phyloP scores from a whole-genome alignment of 2,329 filamentous ascomycete species.

The Alternaria triticimaculans region DNA sequence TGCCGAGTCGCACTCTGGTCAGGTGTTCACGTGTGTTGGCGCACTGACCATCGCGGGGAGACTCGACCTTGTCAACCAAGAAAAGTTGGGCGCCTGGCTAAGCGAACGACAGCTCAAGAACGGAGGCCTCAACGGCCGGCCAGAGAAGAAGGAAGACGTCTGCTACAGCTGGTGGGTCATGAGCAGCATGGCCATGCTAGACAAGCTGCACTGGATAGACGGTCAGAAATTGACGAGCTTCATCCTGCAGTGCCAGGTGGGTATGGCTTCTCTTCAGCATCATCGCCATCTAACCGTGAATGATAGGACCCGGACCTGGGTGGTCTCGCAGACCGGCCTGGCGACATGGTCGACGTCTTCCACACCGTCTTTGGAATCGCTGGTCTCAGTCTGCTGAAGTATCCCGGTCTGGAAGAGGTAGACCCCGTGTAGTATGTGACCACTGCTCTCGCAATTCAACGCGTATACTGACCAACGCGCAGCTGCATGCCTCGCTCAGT shows the following conservation, averaged over 20 bases:
- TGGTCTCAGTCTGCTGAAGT: conserved; percentile 82
- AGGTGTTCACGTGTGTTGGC: conserved; percentile 93
- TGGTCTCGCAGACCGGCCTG: conserved; percentile 88
- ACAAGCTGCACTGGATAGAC: conserved; percentile 91
- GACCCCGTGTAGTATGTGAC: conserved; percentile 82
- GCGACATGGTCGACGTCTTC: conserved; percentile 96
- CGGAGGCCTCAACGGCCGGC: conserved; percentile 90
- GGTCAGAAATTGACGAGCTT: conserved; percentile 77
- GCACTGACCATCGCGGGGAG: conserved; percentile 83
- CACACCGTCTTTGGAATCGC: conserved; percentile 91
- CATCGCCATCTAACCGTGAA: background rate
- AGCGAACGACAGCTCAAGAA: conserved; percentile 88
- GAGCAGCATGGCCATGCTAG: conserved; percentile 89
- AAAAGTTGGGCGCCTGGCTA: conserved; percentile 86
- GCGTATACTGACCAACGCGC: conserved; percentile 11
- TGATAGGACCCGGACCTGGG: conserved; percentile 75
- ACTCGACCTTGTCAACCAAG: conserved; percentile 80
- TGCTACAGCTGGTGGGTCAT: conserved; percentile 99
- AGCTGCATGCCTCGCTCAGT: conserved; percentile 52
- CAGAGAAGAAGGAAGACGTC: conserved; percentile 94
- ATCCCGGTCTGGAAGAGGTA: conserved; percentile 77
- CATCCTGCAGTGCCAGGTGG: conserved; percentile 82
- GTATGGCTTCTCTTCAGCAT: conserved; percentile 9
- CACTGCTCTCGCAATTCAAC: background rate
- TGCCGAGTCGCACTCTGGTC: conserved; percentile 91